Evolutionary conservation across 1,284 basidiomycete genomes (phyloP), one percentile per base, ranked within the genome.

Genomic region (Fomitopsis pinicola): DNA sequence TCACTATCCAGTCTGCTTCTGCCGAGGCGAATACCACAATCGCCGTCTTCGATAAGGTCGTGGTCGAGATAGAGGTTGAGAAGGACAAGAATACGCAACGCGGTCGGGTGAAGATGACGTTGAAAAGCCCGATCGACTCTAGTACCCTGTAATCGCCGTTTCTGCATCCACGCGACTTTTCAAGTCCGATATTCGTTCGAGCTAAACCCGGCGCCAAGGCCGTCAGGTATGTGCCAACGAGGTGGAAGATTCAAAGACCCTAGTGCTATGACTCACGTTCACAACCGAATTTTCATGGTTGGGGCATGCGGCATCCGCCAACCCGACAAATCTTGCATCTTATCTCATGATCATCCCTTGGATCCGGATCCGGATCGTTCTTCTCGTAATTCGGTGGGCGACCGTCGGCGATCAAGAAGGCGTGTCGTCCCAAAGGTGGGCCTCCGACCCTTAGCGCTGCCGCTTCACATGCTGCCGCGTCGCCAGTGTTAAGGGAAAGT

Each of bases 81-180:
- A 97, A 96, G 80, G 96, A 99, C 73, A 88, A 84, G 70, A 97
- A 95, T 68, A 98, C 96, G 8, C 94, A 97, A 74, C 81, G 97
- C 60, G 95, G 94, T 10, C 90, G 89, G 68, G 95, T 97, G 8
- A 93, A 89, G 75, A 97, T 97, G 95, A 85, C 81, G 5, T 79
- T 97, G 48, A 78, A 90, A n/a, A 77, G 82, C 56, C 92, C 92
- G 2, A 76, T 92, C 22, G 83, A 91, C 73, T 87, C 88, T 17
- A 73, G 71, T 26, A 68, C 66, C 14, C 61, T 82, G 71, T 82
- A 75, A 65, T 55, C 19, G 17, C 5, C 26, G 14, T 36, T 19
- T 58, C 33, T 42, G n/a, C 17, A 40, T 30, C 36, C 40, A 28
- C n/a, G 35, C 52, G n/a, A 54, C 35, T 40, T n/a, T 40, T 42